Evolutionary conservation across 2,329 filamentous ascomycete genomes (phyloP), one percentile per base, ranked within the genome.

Genomic region (Cryphonectria carpinicola): DNA sequence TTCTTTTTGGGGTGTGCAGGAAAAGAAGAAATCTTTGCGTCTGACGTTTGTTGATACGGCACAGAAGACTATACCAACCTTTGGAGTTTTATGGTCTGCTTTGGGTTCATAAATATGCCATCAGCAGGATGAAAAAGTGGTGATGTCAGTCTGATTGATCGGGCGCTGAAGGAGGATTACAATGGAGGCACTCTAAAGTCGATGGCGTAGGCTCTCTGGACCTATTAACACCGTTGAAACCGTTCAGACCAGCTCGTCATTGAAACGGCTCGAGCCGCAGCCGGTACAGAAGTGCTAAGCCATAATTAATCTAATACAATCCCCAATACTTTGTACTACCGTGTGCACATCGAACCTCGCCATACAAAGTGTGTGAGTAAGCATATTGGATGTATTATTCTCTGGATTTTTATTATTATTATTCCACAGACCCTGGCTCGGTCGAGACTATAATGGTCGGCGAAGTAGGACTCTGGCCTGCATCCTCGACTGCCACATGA

Each of bases 191-290:
- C 46, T 32, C 64, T 17, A 60, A 52, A 70, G 65, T 58, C 65
- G 43, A 70, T 68, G 69, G 60, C 65, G 32, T 65, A 52, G 41
- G 43, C 25, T 17, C 14, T 32, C 56, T 25, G 13, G 11, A 11
- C 37, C 37, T 41, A 11, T 35, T 65, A 22, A 17, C 17, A 35
- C 61, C 22, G 37, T 43, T 11, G 4, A 41, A 32, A 37, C 43
- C 28, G 46, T 58, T 60, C 52, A 65, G 43, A 49, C 67, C 17
- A 58, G 54, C 58, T 64, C 70, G 70, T 71, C 70, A 71, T 71
- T 52, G 70, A 71, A 37, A 56, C 35, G 35, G 25, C 37, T 28
- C 32, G 22, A 58, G 22, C 37, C 35, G 61, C 14, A 7, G 54
- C 25, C 14, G 25, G 14, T 28, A 17, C 46, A 22, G 46, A n/a